Evolutionary conservation across 2,329 filamentous ascomycete genomes (phyloP).

Genomic region (Berkeleyomyces rouxiae): DNA sequence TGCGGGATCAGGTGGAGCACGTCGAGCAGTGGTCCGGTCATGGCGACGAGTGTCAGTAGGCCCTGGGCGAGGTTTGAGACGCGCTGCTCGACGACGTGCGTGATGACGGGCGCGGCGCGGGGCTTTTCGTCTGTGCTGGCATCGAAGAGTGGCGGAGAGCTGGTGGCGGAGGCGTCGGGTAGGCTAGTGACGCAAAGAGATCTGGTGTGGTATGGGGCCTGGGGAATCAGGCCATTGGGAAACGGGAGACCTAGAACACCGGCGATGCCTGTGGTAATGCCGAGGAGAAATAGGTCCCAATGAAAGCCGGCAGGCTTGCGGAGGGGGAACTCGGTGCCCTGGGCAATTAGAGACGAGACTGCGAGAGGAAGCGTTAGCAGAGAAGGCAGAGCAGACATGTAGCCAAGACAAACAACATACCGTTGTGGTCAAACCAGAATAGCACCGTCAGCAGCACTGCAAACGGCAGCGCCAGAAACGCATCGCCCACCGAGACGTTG

Average conservation of each 20-base stretch:
- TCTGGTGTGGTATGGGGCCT: slow-evolving; percentile 68
- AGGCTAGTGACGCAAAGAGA: slow-evolving; percentile 52
- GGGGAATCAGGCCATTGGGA: slow-evolving; percentile 69
- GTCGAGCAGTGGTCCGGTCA: slow-evolving; percentile 56
- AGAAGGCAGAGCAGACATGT: not conserved
- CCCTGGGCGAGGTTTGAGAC: slow-evolving; percentile 65
- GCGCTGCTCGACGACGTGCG: slow-evolving; percentile 61
- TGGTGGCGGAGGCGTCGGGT: not conserved
- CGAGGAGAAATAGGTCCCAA: slow-evolving; percentile 71
- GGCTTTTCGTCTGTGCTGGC: slow-evolving; percentile 29
- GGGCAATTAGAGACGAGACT: slow-evolving; percentile 70
- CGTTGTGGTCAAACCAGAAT: slow-evolving; percentile 84
- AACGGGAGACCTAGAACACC: slow-evolving; percentile 64
- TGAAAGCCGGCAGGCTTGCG: slow-evolving; percentile 70
- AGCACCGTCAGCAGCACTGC: slow-evolving; percentile 66
- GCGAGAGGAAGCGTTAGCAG: not conserved
- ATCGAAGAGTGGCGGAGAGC: slow-evolving; percentile 30
- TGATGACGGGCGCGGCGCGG: slow-evolving; percentile 30
- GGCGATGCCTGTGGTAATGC: slow-evolving; percentile 58
- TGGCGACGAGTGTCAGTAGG: slow-evolving; percentile 60
- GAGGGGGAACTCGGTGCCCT: slow-evolving; percentile 68
- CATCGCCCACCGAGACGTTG: slow-evolving; percentile 53
- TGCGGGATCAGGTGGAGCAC: slow-evolving; percentile 66
- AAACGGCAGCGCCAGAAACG: slow-evolving; percentile 79
- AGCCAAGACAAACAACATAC: slow-evolving; percentile 25